Percentiles rank a stretch among this genome's conserved stretches.
Conservation (phyloP, 2,329 filamentous ascomycete genomes). For the Hymenoscyphus scutula region DNA sequence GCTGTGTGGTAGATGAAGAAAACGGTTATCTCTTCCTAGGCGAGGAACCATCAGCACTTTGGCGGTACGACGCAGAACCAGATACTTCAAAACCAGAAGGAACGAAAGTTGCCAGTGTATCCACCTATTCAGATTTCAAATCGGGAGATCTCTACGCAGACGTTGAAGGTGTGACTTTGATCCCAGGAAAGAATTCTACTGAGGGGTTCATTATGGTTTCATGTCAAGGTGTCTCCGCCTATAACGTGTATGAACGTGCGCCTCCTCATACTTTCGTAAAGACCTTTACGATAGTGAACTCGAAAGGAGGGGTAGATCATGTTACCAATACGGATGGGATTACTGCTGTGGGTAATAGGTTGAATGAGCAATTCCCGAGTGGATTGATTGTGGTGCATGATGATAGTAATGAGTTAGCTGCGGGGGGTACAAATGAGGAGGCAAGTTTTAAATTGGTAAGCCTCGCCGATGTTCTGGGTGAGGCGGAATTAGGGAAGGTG, state of each 20-base stretch:
- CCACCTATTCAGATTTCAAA: slow-evolving; percentile 4
- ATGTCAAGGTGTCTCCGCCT: background rate
- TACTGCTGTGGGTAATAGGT: slow-evolving; percentile 3
- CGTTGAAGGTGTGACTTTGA: background rate
- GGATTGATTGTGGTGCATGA: slow-evolving; percentile 5
- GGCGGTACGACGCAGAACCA: slow-evolving; percentile 3
- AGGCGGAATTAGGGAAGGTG: background rate
- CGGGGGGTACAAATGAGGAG: background rate
- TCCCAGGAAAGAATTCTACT: background rate
- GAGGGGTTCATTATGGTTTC: background rate
- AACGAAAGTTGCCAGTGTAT: background rate
- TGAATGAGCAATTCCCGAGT: slow-evolving; percentile 2
- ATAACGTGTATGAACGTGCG: slow-evolving; percentile 1
- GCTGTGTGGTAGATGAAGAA: background rate
- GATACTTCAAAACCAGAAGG: background rate
- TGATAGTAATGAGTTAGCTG: slow-evolving; percentile 2
- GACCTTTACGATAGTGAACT: slow-evolving; percentile 3
- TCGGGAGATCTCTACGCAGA: slow-evolving; percentile 3
- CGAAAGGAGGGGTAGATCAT: background rate
- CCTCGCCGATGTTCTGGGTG: background rate
- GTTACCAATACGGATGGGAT: slow-evolving; percentile 4
- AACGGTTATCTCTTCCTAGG: background rate
- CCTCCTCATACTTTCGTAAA: slow-evolving; percentile 5
- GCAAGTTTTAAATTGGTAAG: slow-evolving; percentile 5
- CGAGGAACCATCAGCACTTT: slow-evolving; percentile 3